Evolutionary conservation across 106 monocot genomes (phyloP).

Genomic region (Cymbidium sinense): DNA sequence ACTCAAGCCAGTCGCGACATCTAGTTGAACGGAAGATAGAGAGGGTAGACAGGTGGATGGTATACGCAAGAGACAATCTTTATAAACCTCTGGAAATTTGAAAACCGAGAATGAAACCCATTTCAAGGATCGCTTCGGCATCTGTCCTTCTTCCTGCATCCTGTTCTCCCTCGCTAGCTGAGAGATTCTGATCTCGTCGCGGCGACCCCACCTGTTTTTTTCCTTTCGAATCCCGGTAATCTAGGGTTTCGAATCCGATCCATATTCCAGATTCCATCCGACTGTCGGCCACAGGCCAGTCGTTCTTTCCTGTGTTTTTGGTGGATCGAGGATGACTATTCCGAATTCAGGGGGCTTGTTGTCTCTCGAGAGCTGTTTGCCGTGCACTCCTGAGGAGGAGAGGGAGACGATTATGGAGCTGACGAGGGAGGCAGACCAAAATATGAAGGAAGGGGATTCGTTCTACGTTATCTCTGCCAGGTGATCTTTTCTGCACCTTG

Average conservation of each 20-base stretch:
- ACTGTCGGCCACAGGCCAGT: neutral
- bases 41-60: neutral
- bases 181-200: slow-evolving; percentile 6
- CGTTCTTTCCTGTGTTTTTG: neutral
- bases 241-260: slow-evolving; percentile 40
- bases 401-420: slow-evolving; percentile 30
- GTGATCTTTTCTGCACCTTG: slow-evolving; percentile 11
- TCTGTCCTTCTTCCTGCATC: neutral
- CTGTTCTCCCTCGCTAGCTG: neutral
- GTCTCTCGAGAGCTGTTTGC: slow-evolving; percentile 32
- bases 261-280: neutral
- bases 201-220: neutral
- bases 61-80: neutral
- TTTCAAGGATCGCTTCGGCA: neutral
- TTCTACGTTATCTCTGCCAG: slow-evolving; percentile 36
- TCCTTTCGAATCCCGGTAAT: slow-evolving; percentile 17
- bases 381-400: slow-evolving; percentile 60
- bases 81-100: neutral
- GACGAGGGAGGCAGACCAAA: slow-evolving; percentile 20
- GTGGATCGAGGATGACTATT: slow-evolving; percentile 43
- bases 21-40: too few relatives aligned
- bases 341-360: slow-evolving; percentile 40
- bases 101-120: neutral
- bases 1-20: too few relatives aligned
- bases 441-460: slow-evolving; percentile 48